These are phyloP conservation scores for Beverwykella pulmonaria DNA, from an alignment of 495 filamentous ascomycete genomes.

Conservation along the genomic window DNA sequence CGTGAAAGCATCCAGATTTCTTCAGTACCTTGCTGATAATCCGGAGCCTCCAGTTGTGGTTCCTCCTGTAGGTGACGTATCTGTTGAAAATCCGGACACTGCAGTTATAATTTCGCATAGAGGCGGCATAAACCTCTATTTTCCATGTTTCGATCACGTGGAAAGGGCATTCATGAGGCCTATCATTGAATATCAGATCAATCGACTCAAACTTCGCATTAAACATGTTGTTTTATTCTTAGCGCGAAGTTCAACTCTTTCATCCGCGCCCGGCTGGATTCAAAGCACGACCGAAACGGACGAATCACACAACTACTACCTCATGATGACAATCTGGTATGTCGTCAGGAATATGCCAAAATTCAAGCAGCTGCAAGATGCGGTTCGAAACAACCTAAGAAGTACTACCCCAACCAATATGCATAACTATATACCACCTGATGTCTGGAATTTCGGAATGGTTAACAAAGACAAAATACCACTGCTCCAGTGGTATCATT, in stretches of 20 bases:
- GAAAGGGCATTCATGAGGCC: not conserved
- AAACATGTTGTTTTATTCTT: not conserved
- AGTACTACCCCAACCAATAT: not conserved
- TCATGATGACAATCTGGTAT: not conserved
- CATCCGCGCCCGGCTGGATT: not conserved
- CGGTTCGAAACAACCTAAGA: not conserved
- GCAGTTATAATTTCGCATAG: too few relatives aligned
- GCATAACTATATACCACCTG: not conserved
- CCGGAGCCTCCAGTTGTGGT: not conserved
- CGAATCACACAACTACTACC: not conserved
- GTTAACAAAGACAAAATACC: conserved; percentile 8
- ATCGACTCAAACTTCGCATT: not conserved
- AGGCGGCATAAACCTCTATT: too few relatives aligned
- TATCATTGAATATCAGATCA: not conserved
- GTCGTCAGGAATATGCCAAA: not conserved
- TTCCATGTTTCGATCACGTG: not conserved
- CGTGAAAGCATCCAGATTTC: conserved; percentile 2
- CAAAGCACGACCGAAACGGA: not conserved
- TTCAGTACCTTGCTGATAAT: not conserved
- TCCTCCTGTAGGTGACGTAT: too few relatives aligned
- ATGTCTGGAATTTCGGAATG: not conserved
- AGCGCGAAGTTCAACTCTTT: not conserved
- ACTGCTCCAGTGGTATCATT: conserved; percentile 12
- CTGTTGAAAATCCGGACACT: too few relatives aligned
- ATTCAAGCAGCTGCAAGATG: not conserved